These are phyloP conservation scores for Schizophyllum amplum DNA, from an alignment of 1,284 basidiomycete genomes.

Conservation along the genomic window DNA sequence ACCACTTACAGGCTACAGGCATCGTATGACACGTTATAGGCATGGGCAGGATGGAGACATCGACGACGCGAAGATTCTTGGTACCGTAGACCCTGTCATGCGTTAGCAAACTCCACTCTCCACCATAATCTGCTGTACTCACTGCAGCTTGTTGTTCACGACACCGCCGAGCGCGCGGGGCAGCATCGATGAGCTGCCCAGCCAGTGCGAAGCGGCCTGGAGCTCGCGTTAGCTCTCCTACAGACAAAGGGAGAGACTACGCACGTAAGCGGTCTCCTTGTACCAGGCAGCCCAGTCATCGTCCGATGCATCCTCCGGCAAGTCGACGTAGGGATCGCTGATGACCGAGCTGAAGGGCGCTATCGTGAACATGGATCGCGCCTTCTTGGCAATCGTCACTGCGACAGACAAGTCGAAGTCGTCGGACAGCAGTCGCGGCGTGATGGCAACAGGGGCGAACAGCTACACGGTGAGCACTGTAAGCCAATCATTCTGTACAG, in stretches of 20 bases:
- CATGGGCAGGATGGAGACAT: conserved; percentile 21
- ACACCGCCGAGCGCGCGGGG: conserved; percentile 19
- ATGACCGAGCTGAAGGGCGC: conserved; percentile 11
- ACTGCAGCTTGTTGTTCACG: conserved; percentile 21
- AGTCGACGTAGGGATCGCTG: conserved; percentile 8
- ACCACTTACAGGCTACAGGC: conserved; percentile 17
- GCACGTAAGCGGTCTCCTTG: conserved; percentile 10
- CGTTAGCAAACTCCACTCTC: not conserved
- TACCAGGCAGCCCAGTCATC: conserved; percentile 14
- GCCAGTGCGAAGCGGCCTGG: conserved; percentile 14
- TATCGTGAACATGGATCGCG: conserved; percentile 12
- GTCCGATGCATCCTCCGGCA: conserved; percentile 13
- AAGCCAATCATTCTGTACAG: too few relatives aligned
- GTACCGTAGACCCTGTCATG: conserved; percentile 25
- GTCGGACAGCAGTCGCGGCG: conserved; percentile 14
- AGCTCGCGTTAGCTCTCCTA: too few relatives aligned
- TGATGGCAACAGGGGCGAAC: conserved; percentile 12
- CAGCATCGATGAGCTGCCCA: conserved; percentile 16
- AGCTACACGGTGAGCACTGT: too few relatives aligned
- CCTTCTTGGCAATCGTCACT: conserved; percentile 9
- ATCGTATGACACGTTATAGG: conserved; percentile 26
- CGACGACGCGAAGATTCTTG: conserved; percentile 22
- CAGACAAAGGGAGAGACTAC: too few relatives aligned
- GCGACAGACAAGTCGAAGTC: conserved; percentile 11
- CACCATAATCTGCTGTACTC: not conserved